Base-by-base conservation (phyloP, 805 yeast genomes). In the Candida wancherniae region DNA sequence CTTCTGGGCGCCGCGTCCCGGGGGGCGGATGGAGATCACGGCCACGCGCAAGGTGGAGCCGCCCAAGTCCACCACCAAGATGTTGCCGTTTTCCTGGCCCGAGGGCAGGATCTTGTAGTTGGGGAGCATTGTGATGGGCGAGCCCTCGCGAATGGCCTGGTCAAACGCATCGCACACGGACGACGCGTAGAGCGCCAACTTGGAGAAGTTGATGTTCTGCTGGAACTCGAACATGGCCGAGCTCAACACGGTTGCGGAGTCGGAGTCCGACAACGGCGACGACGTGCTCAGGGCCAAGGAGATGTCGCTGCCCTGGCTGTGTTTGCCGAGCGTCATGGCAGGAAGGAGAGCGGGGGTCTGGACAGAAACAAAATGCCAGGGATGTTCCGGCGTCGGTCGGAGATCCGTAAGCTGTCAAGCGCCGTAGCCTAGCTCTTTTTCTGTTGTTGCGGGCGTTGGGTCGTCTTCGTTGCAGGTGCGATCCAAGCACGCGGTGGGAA, bases 41-140 rank as follows among this genome's bases (percentile, higher is more conserved):
- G 69, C 60, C 4, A 68, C 53, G 19, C 78, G 55, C 13, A 74
- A 49, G 1, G 79, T 74, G 1, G 75, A 67, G 2, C 81, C 81
- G 4, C 81, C 81, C 28, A 75, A 51, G 39, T 75, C 81, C n/a
- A 75, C 54, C 13, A 58, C 71, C 47, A 66, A 58, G 52, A 37
- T 71, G 22, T 61, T 52, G 16, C 69, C 70, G 40, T 16, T 28
- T 57, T 24, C 58, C 12, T 45, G 26, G 5, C 71, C 71, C 2
- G 63, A 52, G 19, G 69, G 68, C 21, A 37, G 37, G 22, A 63
- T 61, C 35, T 58, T 54, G 40, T 47, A 56, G 42, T 59, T 62
- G 19, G 71, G 67, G 19, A 64, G 52, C 71, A 65, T 65, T 25
- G 62, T 42, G 30, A 63, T 48, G 12, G 41, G 38, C 13, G 62